Conservation (phyloP, 495 filamentous ascomycete genomes). For the Penicillium dipodomyicola region DNA sequence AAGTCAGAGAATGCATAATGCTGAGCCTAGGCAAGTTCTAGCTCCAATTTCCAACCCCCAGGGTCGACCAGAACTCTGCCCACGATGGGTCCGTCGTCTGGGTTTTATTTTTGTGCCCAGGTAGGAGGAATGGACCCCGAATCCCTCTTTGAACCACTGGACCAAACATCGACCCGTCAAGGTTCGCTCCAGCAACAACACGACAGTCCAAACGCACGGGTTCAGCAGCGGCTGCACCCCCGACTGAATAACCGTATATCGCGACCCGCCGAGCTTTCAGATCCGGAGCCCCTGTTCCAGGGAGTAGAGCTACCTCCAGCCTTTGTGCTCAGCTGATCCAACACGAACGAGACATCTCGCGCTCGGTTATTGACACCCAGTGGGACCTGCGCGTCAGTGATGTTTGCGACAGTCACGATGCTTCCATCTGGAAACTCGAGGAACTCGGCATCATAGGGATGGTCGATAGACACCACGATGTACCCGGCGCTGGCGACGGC, state of each 20-base stretch:
- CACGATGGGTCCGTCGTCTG: slow-evolving; percentile 24
- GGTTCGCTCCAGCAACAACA: slow-evolving; percentile 44
- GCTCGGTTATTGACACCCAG: slow-evolving; percentile 26
- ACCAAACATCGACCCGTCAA: slow-evolving; percentile 47
- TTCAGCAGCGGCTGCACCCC: slow-evolving; percentile 50
- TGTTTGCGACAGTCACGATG: slow-evolving; percentile 20
- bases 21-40: slow-evolving; percentile 21
- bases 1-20: slow-evolving; percentile 32
- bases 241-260: slow-evolving; percentile 54
- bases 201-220: slow-evolving; percentile 39
- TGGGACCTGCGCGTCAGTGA: slow-evolving; percentile 8
- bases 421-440: slow-evolving; percentile 51
- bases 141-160: slow-evolving; percentile 24
- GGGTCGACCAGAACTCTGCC: slow-evolving; percentile 25
- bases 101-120: slow-evolving; percentile 24
- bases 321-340: slow-evolving; percentile 32
- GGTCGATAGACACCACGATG: slow-evolving; percentile 48
- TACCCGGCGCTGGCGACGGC: slow-evolving; percentile 49
- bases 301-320: slow-evolving; percentile 13
- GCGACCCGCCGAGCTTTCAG: slow-evolving; percentile 23
- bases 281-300: slow-evolving; percentile 6
- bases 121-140: slow-evolving; percentile 31
- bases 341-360: slow-evolving; percentile 36
- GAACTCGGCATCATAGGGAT: slow-evolving; percentile 47
- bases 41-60: slow-evolving; percentile 28